Evolutionary conservation across 208 protist species (phyloP), one percentile per base, ranked within the genome.

Genomic region (Acanthamoeba royreba): DNA sequence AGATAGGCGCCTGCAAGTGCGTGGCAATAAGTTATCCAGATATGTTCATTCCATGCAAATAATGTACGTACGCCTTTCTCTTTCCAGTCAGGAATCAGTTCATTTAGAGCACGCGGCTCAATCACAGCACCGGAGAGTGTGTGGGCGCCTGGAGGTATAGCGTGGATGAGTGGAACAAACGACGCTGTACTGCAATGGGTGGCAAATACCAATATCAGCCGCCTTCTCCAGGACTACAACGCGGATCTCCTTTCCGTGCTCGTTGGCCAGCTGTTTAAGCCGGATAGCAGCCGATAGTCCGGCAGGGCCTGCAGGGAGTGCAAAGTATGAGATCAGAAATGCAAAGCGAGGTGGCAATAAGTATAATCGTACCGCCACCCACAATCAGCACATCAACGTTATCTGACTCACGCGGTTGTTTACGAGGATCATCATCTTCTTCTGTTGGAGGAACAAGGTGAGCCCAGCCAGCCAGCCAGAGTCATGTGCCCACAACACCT

Each of bases 61-160:
- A 55, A 55, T 55, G 9, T 33, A 47, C 69, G 40, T 85, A 94
- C 92, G 55, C 94, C 94, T 66, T 88, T 89, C 49, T 98, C 96
- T 42, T 96, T 95, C 98, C 98, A 99, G 85, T 99, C 97, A 3
- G 99, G 99, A 9, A 99, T 96, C 11, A 99, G 94, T 95, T 99
- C 99, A 79, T 99, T 96, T 1, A 99, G 95, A 13, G 98, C 97
- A 45, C 95, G 96, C 40, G 98, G 97, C 94, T 99, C 98, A n/a
- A 99, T 92, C 42, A 99, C 99, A 83, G 98, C 98, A 72, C 99
- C 99, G 28, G 98, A 99, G 38, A 99, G 95, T 1, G 98, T 99
- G 96, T 99, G 99, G 13, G 98, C 97, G 86, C 99, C 98, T 87
- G 98, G 17, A 90, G 40, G 17, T 8, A 55, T n/a, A 40, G 46